Evolutionary conservation across 768 basidiomycete species (phyloP).

Genomic region (Naganishia onofrii): DNA sequence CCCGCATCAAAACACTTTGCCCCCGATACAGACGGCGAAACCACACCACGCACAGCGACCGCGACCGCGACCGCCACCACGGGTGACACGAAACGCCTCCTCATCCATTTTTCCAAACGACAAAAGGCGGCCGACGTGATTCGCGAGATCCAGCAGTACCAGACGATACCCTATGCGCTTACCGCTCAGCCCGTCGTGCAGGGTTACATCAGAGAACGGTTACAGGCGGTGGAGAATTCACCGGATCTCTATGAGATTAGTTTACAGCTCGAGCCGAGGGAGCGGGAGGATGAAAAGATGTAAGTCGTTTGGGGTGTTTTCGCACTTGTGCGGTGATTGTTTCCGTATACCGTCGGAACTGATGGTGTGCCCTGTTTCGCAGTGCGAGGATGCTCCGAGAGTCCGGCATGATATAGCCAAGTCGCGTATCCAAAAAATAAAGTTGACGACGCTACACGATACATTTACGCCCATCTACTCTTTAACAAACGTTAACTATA

Average conservation of each 20-base stretch:
- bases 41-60: too few species aligned
- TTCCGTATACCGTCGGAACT: not conserved
- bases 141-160: slow-evolving; percentile 93
- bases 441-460: too few species aligned
- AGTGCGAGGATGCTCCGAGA: slow-evolving; percentile 29
- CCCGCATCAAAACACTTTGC: not conserved
- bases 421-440: too few species aligned
- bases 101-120: slow-evolving; percentile 95
- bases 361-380: not conserved
- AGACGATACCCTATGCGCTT: slow-evolving; percentile 84
- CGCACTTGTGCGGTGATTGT: not conserved
- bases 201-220: slow-evolving; percentile 72
- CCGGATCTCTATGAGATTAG: slow-evolving; percentile 68
- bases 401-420: slow-evolving; percentile 21
- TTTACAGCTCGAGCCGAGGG: slow-evolving; percentile 83
- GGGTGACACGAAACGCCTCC: slow-evolving; percentile 35
- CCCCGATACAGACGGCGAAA: not conserved
- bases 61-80: too few species aligned
- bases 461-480: too few species aligned
- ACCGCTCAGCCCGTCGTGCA: slow-evolving; percentile 65
- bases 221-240: slow-evolving; percentile 61
- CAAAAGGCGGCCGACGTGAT: slow-evolving; percentile 95
- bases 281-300: slow-evolving; percentile 97
- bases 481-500: too few species aligned
- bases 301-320: slow-evolving; percentile 28